Evolutionary conservation across 2,329 filamentous ascomycete genomes (phyloP).

Genomic region (Exophiala calicioides): DNA sequence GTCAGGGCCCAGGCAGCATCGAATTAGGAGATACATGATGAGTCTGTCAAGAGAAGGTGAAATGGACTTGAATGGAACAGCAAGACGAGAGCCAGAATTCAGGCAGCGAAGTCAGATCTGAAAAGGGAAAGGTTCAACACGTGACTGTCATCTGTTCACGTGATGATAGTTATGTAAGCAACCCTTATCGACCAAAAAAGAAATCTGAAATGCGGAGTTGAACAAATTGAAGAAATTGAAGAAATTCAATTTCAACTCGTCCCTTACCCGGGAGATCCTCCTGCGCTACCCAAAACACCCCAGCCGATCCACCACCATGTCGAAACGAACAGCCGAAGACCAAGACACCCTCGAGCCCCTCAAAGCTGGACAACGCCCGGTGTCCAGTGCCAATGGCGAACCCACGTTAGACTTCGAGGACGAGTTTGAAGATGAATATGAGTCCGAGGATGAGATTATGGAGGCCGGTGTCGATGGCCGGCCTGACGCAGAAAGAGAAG

Average conservation of each 20-base stretch:
- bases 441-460: conserved; percentile 88
- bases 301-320: conserved; percentile 54
- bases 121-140: not conserved
- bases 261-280: not conserved
- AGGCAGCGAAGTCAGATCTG: no score
- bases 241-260: conserved; percentile 2
- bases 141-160: conserved; percentile 6
- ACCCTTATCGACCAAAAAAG: conserved; percentile 11
- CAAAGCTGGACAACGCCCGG: conserved; percentile 63
- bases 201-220: conserved; percentile 14
- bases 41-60: no score
- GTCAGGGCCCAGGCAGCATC: no score
- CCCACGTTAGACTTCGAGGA: conserved; percentile 61
- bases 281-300: no score
- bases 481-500: conserved; percentile 88
- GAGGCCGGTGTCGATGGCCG: conserved; percentile 92
- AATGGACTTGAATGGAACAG: no score
- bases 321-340: conserved; percentile 60
- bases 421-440: conserved; percentile 94
- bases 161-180: conserved; percentile 13
- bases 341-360: conserved; percentile 55
- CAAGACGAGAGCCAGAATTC: no score
- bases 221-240: not conserved
- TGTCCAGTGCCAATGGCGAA: conserved; percentile 50
- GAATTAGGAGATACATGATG: no score